These are phyloP conservation scores for Lepraria neglecta DNA, from an alignment of 495 filamentous ascomycete genomes.

Conservation along the genomic window DNA sequence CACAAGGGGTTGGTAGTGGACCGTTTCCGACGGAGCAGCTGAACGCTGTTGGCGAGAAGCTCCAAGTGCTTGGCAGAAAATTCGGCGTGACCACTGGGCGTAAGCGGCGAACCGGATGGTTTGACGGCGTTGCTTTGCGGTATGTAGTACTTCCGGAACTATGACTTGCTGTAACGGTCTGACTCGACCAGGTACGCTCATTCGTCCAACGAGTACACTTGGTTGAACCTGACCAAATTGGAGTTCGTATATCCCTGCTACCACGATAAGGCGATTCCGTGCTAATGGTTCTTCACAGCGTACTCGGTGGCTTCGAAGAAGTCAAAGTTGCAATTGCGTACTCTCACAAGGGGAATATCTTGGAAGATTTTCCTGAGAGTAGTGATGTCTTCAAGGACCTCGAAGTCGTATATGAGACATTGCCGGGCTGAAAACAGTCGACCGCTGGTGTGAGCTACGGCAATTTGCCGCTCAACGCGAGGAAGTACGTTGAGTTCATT, in stretches of 20 bases:
- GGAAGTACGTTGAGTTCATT: constrained; percentile 68
- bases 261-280: no score
- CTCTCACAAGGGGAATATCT: constrained; percentile 44
- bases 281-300: constrained; percentile 16
- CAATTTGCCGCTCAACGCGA: constrained; percentile 65
- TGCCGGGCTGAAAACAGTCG: constrained; percentile 70
- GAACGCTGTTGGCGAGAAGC: no score
- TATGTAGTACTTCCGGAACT: no score
- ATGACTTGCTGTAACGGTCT: no score
- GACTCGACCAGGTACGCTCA: neutral
- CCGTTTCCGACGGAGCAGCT: no score
- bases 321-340: constrained; percentile 76
- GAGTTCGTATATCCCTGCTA: constrained; percentile 35
- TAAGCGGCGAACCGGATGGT: neutral
- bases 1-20: constrained; percentile 34
- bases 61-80: constrained; percentile 57
- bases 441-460: constrained; percentile 59
- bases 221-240: constrained; percentile 80
- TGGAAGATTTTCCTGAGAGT: constrained; percentile 61
- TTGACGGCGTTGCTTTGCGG: no score
- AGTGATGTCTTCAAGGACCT: constrained; percentile 49
- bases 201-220: constrained; percentile 64
- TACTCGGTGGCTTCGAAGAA: constrained; percentile 77
- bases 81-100: constrained; percentile 81
- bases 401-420: constrained; percentile 61